Conservation (phyloP, 768 basidiomycete species). For the Krasilnikovozyma curviuscula region DNA sequence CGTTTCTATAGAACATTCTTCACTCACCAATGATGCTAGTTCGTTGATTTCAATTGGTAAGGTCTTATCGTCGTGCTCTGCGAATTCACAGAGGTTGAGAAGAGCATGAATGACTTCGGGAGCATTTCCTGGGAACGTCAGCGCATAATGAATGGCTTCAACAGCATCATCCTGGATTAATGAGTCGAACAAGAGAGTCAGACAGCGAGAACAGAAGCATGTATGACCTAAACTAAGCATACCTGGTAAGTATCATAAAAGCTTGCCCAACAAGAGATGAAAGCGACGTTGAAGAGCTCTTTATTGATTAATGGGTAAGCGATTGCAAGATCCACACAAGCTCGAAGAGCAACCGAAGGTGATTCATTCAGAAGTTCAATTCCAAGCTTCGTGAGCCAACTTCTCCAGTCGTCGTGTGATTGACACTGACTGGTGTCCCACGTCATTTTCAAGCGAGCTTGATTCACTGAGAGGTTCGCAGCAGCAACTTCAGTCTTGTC, state of each 20-base stretch:
- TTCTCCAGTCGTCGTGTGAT: conserved; percentile 63
- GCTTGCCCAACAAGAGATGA: conserved; percentile 92
- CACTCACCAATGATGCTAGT: conserved; percentile 55
- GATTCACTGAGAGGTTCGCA: conserved; percentile 73
- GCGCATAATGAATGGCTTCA: conserved; percentile 65
- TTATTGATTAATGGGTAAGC: conserved; percentile 75
- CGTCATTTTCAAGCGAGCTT: conserved; percentile 87
- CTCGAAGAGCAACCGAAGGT: conserved; percentile 89
- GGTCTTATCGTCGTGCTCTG: conserved; percentile 96
- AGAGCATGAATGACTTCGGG: conserved; percentile 77
- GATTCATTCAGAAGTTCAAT: conserved; percentile 97
- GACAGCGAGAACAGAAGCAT: not conserved
- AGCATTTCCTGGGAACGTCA: conserved; percentile 51
- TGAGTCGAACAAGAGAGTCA: not conserved
- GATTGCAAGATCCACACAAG: conserved; percentile 85
- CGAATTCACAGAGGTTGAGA: conserved; percentile 88
- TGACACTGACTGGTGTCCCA: conserved; percentile 71
- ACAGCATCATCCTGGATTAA: conserved; percentile 69
- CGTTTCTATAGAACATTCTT: not conserved
- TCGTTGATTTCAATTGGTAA: conserved; percentile 83
- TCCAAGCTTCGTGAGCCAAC: conserved; percentile 83
- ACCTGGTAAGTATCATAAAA: conserved; percentile 95
- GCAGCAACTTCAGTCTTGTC: conserved; percentile 23
- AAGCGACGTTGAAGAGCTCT: conserved; percentile 94
- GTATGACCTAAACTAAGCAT: conserved; percentile 14